Conservation (phyloP, 225 moss, liverwort and hornwort genomes). For the Sphagnum tenellum region DNA sequence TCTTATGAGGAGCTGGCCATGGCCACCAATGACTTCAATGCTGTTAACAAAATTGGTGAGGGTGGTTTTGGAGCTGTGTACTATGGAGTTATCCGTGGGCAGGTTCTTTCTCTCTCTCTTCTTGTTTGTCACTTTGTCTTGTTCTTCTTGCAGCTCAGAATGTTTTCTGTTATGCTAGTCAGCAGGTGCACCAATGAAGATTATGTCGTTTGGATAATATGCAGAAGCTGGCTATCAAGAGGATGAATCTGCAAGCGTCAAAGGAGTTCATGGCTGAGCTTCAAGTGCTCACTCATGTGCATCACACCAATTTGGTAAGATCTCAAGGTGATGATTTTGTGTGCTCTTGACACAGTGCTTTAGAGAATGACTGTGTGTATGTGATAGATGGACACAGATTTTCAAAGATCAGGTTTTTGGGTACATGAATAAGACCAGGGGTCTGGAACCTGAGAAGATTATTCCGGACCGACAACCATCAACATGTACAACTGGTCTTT, state of each 20-base stretch:
- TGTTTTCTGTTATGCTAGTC: too few species aligned
- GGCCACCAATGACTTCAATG: constrained; percentile 65
- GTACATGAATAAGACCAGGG: too few species aligned
- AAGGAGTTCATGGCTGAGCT: constrained; percentile 93
- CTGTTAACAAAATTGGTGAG: constrained; percentile 78
- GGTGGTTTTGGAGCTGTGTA: constrained; percentile 87
- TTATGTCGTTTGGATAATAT: background rate
- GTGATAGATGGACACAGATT: too few species aligned
- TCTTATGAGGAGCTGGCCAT: constrained; percentile 74
- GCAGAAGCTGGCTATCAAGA: constrained; percentile 88
- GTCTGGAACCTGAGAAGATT: too few species aligned
- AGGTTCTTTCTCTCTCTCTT: constrained; percentile 27
- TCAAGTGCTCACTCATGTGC: constrained; percentile 93
- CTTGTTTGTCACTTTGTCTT: background rate
- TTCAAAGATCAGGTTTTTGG: too few species aligned
- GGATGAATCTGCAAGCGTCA: constrained; percentile 88
- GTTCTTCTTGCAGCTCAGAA: background rate
- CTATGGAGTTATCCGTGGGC: constrained; percentile 62
- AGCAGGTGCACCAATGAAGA: too few species aligned
- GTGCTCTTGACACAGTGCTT: too few species aligned
- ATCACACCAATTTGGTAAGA: constrained; percentile 86
- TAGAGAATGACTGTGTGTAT: too few species aligned
- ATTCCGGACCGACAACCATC: too few species aligned
- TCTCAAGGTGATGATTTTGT: background rate
- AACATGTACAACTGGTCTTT: too few species aligned